Evolutionary conservation across 306 rosid species (phyloP), one percentile per base, ranked within the genome.

Genomic region (Mimosa bimucronata): DNA sequence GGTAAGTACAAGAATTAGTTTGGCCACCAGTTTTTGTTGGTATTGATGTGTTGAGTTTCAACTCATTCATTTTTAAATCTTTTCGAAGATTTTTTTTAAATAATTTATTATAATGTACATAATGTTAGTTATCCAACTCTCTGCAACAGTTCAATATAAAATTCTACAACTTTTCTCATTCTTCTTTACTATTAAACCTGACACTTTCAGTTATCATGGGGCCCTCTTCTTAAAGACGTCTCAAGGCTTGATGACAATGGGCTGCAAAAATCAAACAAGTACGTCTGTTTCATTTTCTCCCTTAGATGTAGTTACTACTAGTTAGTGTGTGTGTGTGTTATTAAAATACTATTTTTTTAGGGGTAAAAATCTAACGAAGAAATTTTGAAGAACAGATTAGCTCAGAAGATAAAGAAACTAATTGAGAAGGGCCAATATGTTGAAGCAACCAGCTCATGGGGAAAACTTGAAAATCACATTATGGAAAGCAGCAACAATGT

Each of bases 201-300:
- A 72, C 48, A 55, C 10, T 37, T 83, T 71, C 85, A 95, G 99
- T 67, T 83, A 53, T 90, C 99, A 45, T 95, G 99, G 99, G 99
- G 96, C 82, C 96, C 97, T 76, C 96, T 95, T 75, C 98, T 95
- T 42, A 90, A 91, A 83, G 98, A 93, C 52, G 76, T 95, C 18
- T 95, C 99, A 9, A 65, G 99, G 40, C 83, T 95, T 28, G 98
- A 89, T 38, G 86, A 87, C 71, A 84, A 76, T 57, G 94, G 96
- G 30, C 68, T 91, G 62, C 80, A 86, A 80, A 45, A 61, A 71
- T 87, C 97, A 76, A 85, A 90, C 89, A 81, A 87, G 98, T 90
- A 46, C 66, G 31, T 81, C 23, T 58, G 13, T 41, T 66, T 21
- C 55, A 15, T 4, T 75, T 78, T 65, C 52, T 66, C 69, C 29